Percentiles rank a stretch among this genome's conserved stretches.
phyloP scores from a whole-genome alignment of 257 asterid genomes.

The Pogostemon cablin region DNA sequence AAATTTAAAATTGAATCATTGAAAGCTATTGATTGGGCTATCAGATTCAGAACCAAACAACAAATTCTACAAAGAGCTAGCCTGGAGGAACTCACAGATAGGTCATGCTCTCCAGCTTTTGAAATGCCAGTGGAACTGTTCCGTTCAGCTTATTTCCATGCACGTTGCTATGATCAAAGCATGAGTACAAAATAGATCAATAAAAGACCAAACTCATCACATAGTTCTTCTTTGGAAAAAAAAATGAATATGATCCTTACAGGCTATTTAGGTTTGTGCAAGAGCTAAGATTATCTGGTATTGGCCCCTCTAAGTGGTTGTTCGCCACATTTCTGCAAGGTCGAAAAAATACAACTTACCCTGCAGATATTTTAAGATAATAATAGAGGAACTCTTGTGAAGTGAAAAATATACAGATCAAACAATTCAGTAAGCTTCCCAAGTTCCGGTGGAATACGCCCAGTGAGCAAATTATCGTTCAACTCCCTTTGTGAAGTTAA shows the following conservation, averaged over 20 bases:
- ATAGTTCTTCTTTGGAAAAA: neutral
- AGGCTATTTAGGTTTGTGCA: constrained; percentile 95
- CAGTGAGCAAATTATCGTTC: constrained; percentile 81
- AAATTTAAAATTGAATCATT: neutral
- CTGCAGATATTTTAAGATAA: neutral
- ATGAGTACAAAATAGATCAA: neutral
- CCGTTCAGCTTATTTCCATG: constrained; percentile 83
- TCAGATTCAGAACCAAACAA: neutral
- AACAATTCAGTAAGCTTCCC: constrained; percentile 91
- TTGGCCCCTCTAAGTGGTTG: constrained; percentile 74
- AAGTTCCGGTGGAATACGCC: constrained; percentile 82
- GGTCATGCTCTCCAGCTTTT: constrained; percentile 90
- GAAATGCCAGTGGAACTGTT: constrained; percentile 74
- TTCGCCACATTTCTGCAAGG: constrained; percentile 86
- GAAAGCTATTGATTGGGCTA: neutral
- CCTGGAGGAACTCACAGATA: constrained; percentile 69
- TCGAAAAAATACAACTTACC: constrained; percentile 4
- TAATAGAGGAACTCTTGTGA: neutral
- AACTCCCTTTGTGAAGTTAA: constrained; percentile 56
- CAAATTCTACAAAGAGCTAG: too few relatives aligned
- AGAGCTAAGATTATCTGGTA: constrained; percentile 92
- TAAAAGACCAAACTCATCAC: too few relatives aligned
- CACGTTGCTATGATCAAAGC: constrained; percentile 60
- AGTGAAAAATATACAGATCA: constrained; percentile 60
- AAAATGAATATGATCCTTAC: constrained; percentile 46